Evolutionary conservation across 2,329 filamentous ascomycete genomes (phyloP).

Genomic region (Ophiognomonia clavigignenti-juglandacearum): DNA sequence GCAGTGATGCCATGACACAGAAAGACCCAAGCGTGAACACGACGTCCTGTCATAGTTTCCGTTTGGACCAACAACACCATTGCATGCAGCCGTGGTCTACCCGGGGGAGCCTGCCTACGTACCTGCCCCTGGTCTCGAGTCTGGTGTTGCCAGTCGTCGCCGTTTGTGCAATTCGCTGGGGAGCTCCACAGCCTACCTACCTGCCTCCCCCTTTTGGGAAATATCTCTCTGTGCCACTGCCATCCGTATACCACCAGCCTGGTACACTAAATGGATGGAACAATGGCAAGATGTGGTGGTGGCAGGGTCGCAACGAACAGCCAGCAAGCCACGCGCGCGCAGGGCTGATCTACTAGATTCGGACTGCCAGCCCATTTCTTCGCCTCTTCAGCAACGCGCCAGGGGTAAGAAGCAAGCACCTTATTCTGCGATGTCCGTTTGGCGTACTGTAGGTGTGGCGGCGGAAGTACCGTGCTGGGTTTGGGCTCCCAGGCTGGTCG

Average conservation of each 20-base stretch:
- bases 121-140: conserved; percentile 8
- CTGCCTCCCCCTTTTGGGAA: not conserved
- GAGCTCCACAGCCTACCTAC: not conserved
- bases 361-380: not conserved
- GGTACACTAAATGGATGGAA: too few species aligned
- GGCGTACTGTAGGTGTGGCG: too few species aligned
- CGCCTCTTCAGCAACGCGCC: not conserved
- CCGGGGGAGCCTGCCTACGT: not conserved
- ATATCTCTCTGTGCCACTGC: not conserved
- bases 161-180: not conserved
- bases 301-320: too few species aligned
- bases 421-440: too few species aligned
- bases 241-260: too few species aligned
- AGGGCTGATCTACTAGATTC: not conserved
- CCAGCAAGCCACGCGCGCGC: not conserved
- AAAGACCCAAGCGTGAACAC: conserved; percentile 3
- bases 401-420: too few species aligned
- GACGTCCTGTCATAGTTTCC: conserved; percentile 8
- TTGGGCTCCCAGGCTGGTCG: too few species aligned
- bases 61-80: conserved; percentile 3
- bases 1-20: conserved; percentile 14
- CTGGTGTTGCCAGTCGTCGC: not conserved
- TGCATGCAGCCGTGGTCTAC: conserved; percentile 1
- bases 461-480: not conserved
- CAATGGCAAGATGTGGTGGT: too few species aligned